Evolutionary conservation across 31 red algal genomes (phyloP), one percentile per base, ranked within the genome.

Genomic region (Odonthalia washingtoniensis): DNA sequence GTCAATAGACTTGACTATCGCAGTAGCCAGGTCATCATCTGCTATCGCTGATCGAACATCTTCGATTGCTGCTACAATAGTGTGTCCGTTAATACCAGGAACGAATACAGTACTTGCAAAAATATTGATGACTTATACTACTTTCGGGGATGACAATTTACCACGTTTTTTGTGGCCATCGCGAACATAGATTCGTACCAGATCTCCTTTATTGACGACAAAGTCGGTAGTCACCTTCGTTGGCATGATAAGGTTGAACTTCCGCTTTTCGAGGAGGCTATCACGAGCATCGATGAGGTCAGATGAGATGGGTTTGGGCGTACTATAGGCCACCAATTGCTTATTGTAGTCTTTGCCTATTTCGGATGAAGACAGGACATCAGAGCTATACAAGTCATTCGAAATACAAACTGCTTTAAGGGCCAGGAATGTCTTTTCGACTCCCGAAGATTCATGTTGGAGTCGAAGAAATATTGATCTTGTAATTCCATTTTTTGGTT

Each of bases 301-400:
- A 40, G 5, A 38, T 36, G 72, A 0, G 30, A 75, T 33, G 9
- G 36, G 5, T 6, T 3, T 41, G 27, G 41, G 0, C 5, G 72
- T 38, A 6, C 28, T 0, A 75, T 75, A 6, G 32, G 24, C 9
- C 21, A 57, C 27, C 4, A 0, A 36, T 38, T 27, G 0, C 36
- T 75, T 40, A 27, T 0, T 75, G 41, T 0, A 75, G 5, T 36
- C 72, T 75, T 75, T 75, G 36, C 31, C 72, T 4, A 75, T 27
- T 37, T 75, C 72, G 17, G 40, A 75, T 5, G 72, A 75, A 4
- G 72, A 75, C 72, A 40, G 26, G 0, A 0, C 36, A 40, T 75
- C 72, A 9, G 35, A 41, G 27, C 72, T 42, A 37, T 75, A 75
- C 4, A 75, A 14, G 40, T 34, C 37, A 42, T 37, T 75, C 16